Evolutionary conservation across 306 rosid genomes (phyloP).

Genomic region (Fagus sylvatica): DNA sequence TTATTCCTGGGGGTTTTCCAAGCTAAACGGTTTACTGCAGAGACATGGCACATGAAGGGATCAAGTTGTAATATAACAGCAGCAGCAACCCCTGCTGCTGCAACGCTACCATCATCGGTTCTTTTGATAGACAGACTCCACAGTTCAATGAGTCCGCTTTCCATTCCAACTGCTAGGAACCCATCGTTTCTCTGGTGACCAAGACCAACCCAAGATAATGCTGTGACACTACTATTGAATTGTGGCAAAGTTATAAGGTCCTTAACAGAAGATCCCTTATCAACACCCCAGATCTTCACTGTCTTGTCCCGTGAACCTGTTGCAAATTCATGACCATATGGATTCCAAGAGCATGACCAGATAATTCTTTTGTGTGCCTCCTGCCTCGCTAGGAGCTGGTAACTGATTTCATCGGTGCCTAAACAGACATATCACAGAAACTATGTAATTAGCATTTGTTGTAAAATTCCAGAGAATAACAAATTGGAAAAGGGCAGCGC

Average conservation of each 20-base stretch:
- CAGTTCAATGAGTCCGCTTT: constrained; percentile 78
- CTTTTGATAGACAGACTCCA: constrained; percentile 65
- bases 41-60: constrained; percentile 73
- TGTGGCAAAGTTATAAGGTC: constrained; percentile 57
- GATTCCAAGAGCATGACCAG: constrained; percentile 99
- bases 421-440: constrained; percentile 26
- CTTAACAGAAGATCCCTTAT: constrained; percentile 50
- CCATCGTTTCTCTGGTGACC: constrained; percentile 40
- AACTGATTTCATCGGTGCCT: constrained; percentile 59
- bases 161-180: constrained; percentile 86
- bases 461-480: not conserved
- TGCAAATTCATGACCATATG: constrained; percentile 80
- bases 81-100: constrained; percentile 38
- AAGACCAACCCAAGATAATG: constrained; percentile 65
- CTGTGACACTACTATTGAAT: constrained; percentile 74
- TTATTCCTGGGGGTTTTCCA: constrained; percentile 53
- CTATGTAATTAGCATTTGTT: constrained; percentile 13
- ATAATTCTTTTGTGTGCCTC: constrained; percentile 97
- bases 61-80: constrained; percentile 39
- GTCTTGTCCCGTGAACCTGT: constrained; percentile 90
- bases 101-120: constrained; percentile 34
- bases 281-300: constrained; percentile 76
- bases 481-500: not conserved
- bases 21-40: constrained; percentile 69
- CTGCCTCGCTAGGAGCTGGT: constrained; percentile 62